Evolutionary conservation across 257 asterid genomes (phyloP).

Genomic region (Ballota nigra): DNA sequence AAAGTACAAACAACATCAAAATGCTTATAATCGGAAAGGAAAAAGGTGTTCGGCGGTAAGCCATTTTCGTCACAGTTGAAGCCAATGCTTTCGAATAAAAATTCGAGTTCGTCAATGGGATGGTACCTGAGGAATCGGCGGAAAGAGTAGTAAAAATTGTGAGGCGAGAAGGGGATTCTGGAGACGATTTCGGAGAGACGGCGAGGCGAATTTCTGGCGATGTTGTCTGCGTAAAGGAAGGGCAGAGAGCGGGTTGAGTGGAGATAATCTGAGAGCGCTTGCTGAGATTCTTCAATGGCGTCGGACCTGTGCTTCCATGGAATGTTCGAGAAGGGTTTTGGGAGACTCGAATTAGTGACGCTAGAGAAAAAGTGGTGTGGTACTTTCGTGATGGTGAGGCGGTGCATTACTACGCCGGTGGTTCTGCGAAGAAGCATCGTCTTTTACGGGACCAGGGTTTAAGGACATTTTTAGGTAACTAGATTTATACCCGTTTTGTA

Average conservation of each 20-base stretch:
- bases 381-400: constrained; percentile 13
- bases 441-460: constrained; percentile 23
- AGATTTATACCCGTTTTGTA: too few relatives aligned
- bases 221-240: constrained; percentile 53
- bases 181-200: constrained; percentile 41
- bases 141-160: constrained; percentile 29
- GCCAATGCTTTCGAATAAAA: constrained; percentile 66
- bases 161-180: constrained; percentile 37
- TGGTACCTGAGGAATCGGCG: constrained; percentile 61
- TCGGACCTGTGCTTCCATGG: constrained; percentile 45
- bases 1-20: constrained; percentile 46
- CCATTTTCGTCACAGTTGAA: constrained; percentile 20
- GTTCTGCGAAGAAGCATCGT: constrained; percentile 38
- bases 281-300: constrained; percentile 49
- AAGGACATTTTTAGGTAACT: background rate
- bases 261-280: constrained; percentile 54
- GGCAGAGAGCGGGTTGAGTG: constrained; percentile 63
- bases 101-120: constrained; percentile 61
- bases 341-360: constrained; percentile 14
- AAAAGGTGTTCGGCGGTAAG: constrained; percentile 30
- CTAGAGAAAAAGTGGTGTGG: constrained; percentile 29
- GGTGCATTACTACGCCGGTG: constrained; percentile 22
- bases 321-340: constrained; percentile 47
- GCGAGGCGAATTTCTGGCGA: constrained; percentile 44
- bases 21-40: constrained; percentile 46